Base-by-base conservation (phyloP, 2,329 filamentous ascomycete species). In the Exophiala viscosa region DNA sequence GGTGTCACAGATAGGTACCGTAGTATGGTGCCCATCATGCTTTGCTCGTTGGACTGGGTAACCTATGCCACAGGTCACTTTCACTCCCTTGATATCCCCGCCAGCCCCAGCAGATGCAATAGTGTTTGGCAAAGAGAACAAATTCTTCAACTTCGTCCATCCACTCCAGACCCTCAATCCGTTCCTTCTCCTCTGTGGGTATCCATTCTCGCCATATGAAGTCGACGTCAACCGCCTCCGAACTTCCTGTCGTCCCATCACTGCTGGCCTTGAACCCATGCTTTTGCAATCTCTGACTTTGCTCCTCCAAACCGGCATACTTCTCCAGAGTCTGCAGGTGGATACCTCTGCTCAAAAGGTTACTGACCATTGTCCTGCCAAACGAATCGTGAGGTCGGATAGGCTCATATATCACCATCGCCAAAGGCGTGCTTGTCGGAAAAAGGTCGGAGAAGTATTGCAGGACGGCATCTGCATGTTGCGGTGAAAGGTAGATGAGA, bases 111-210 rank as follows among this genome's bases (percentile, higher is more conserved):
- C 84, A 85, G 39, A 99, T 80, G 59, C 91, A 84, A 65, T 99
- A 99, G 75, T 99, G 93, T 59, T 80, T 82, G 1, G 90, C 88
- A 62, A 99, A 71, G 61, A 99, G 70, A 64, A 86, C 79, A 87
- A 93, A 95, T 73, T 99, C 93, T 70, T 99, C 93, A 18, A 96
- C 80, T 71, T 99, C 93, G 71, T 99, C 93, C 57, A 99, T 70
- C 64, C 93, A 90, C 69, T 99, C 91, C 20, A 96, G 68, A 9
- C 74, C 70, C 59, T 91, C 86, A 1, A 97, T 83, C 43, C 91
- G 77, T 64, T 88, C 85, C 70, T 89, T 91, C 70, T 97, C 92
- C 2, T 74, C 73, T 1, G 76, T 66, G 0, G 67, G 65, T 2
- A 95, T 76, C 90, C 92, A 97, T 1, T 71, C 71, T 46, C 86